Base-by-base conservation (phyloP, 2,329 filamentous ascomycete species). In the Bertia moriformis region DNA sequence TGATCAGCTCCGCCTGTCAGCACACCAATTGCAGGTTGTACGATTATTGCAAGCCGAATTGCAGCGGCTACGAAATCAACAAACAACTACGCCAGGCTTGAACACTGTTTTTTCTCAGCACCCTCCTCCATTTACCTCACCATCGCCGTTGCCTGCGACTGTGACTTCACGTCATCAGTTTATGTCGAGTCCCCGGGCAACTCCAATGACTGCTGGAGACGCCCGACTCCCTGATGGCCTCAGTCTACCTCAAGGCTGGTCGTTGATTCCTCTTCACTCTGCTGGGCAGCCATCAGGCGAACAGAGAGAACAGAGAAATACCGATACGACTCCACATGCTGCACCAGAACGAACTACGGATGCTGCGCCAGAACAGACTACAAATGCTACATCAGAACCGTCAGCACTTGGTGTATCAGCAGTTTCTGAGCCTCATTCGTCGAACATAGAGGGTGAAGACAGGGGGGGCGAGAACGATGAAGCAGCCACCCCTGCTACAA, bases 211-310 rank as follows among this genome's bases (percentile, higher is more conserved):
- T 3, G 61, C 74, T 3, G 74, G 73, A 14, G 77, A 72, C 46
- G 54, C 69, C 15, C 73, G 78, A 4, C 60, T 81, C 5, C 77
- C 77, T 0, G 67, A 74, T 40, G 76, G 76, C 4, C 63, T 82
- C n/a, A 64, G 69, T 4, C 66, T 82, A 15, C 77, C 77, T 2
- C 63, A 68, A 19, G 77, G 77, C 4, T 82, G 77, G 77, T 71
- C 72, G 17, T 55, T 82, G 29, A 57, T 80, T 36, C 76, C 77
- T 18, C 60, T 82, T 2, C 68, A 78, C 45, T 64, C 71, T 18
- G 46, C 72, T 5, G 66, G 71, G 38, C 61, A 56, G n/a, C 49
- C 53, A 36, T 14, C 38, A 10, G 14, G 10, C 10, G 10, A n/a
- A n/a, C n/a, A n/a, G n/a, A n/a, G n/a, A n/a, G n/a, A n/a, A n/a